These are phyloP conservation scores for Entomortierella lignicola DNA, from an alignment of 192 early-diverging fungal genomes.

Conservation along the genomic window DNA sequence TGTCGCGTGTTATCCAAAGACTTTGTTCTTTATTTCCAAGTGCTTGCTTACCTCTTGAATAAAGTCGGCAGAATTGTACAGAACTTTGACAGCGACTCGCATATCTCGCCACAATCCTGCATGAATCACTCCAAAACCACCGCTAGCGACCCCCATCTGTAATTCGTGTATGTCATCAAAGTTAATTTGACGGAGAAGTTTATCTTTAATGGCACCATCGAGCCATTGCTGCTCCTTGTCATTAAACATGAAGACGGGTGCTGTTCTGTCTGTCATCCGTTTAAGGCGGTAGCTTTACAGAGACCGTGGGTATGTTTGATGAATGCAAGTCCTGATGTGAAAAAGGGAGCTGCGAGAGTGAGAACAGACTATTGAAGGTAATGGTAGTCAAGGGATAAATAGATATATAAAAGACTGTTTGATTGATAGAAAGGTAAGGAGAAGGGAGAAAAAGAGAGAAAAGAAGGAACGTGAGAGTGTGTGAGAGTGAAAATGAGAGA, in stretches of 20 bases:
- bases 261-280: constrained; percentile 43
- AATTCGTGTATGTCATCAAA: constrained; percentile 33
- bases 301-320: too few species aligned
- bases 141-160: constrained; percentile 37
- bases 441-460: not conserved
- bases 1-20: not conserved
- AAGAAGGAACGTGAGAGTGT: too few species aligned
- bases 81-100: constrained; percentile 47
- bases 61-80: constrained; percentile 45
- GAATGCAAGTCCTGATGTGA: not conserved
- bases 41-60: constrained; percentile 48
- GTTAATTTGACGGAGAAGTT: constrained; percentile 42
- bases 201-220: constrained; percentile 31
- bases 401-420: not conserved
- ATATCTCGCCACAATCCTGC: constrained; percentile 38
- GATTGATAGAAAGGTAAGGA: not conserved
- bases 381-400: not conserved
- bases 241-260: constrained; percentile 43
- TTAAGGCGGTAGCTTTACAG: too few species aligned
- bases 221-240: constrained; percentile 52
- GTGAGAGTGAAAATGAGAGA: too few species aligned
- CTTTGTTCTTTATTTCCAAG: not conserved
- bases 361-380: not conserved
- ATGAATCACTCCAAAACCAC: constrained; percentile 48
- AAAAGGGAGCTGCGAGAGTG: not conserved